Conservation (phyloP, 345 rosid species). For the Brassica incana region DNA sequence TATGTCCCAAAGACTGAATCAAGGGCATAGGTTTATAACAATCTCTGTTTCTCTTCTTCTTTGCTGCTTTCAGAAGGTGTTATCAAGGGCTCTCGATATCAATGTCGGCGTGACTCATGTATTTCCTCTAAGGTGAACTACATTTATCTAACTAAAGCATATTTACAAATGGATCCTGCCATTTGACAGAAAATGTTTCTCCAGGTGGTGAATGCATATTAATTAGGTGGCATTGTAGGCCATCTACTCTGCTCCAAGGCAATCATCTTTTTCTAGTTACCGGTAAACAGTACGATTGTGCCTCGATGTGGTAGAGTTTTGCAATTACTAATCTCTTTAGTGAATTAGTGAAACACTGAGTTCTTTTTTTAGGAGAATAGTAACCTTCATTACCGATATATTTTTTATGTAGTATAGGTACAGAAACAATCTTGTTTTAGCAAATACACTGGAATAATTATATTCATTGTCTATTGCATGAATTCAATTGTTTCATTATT, state of each 20-base stretch:
- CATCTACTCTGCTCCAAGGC: background rate
- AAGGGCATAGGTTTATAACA: background rate
- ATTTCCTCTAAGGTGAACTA: constrained; percentile 56
- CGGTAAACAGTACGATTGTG: background rate
- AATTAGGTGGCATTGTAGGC: constrained; percentile 45
- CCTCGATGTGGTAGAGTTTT: background rate
- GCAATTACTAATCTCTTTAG: background rate
- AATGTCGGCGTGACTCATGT: constrained; percentile 70
- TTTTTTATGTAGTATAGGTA: background rate
- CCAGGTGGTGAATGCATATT: constrained; percentile 70
- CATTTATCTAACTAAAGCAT: background rate
- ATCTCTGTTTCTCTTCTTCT: background rate
- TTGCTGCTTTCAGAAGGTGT: constrained; percentile 41
- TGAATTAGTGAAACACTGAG: background rate
- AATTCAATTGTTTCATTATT: background rate
- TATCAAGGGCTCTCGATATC: constrained; percentile 78
- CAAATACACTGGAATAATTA: background rate
- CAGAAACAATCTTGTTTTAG: background rate
- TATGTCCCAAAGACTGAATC: background rate
- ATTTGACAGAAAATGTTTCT: constrained; percentile 1
- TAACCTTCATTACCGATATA: background rate
- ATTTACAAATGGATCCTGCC: background rate
- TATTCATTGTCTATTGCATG: background rate
- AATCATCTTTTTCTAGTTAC: background rate
- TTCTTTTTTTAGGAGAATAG: background rate